A percentile compares a stretch with the other conserved stretches of the same genome.
These are phyloP conservation scores for Cystobasidium tubakii DNA, from an alignment of 768 basidiomycete species.

Conservation along the genomic window DNA sequence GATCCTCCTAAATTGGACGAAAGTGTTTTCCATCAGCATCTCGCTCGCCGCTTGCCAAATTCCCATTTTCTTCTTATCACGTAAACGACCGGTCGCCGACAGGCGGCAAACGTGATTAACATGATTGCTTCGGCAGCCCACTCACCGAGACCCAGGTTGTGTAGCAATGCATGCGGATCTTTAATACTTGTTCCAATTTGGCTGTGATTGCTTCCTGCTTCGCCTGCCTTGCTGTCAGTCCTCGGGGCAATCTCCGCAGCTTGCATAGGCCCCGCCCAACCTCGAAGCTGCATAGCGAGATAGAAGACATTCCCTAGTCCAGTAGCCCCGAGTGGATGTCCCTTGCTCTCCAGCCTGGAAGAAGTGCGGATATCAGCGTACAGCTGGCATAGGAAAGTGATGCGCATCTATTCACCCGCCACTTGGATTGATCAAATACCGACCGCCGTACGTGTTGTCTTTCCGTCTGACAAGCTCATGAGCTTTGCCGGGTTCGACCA, in stretches of 20 bases:
- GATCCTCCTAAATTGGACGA: background rate
- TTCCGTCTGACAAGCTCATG: slow-evolving; percentile 67
- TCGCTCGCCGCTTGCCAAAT: slow-evolving; percentile 21
- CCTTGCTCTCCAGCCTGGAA: slow-evolving; percentile 81
- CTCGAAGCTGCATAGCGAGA: slow-evolving; percentile 35
- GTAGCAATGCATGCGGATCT: slow-evolving; percentile 61
- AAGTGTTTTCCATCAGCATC: slow-evolving; percentile 59
- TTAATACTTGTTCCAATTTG: slow-evolving; percentile 34
- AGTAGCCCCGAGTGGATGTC: slow-evolving; percentile 57
- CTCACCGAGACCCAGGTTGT: slow-evolving; percentile 76
- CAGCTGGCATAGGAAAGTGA: no score
- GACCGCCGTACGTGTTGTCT: slow-evolving; percentile 73
- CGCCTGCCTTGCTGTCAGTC: background rate
- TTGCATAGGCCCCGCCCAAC: slow-evolving; percentile 42
- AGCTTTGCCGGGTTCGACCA: slow-evolving; percentile 63
- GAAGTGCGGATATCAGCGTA: slow-evolving; percentile 77
- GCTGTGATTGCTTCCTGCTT: background rate
- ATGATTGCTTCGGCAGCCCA: no score
- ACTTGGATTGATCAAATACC: slow-evolving; percentile 75
- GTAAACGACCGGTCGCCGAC: no score
- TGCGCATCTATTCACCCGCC: no score
- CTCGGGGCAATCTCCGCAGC: slow-evolving; percentile 33
- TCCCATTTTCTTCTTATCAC: no score
- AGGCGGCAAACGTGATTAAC: no score
- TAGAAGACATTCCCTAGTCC: slow-evolving; percentile 43